Evolutionary conservation across 805 yeast species (phyloP), one percentile per base, ranked within the genome.

Genomic region (Candida sphagnicola): DNA sequence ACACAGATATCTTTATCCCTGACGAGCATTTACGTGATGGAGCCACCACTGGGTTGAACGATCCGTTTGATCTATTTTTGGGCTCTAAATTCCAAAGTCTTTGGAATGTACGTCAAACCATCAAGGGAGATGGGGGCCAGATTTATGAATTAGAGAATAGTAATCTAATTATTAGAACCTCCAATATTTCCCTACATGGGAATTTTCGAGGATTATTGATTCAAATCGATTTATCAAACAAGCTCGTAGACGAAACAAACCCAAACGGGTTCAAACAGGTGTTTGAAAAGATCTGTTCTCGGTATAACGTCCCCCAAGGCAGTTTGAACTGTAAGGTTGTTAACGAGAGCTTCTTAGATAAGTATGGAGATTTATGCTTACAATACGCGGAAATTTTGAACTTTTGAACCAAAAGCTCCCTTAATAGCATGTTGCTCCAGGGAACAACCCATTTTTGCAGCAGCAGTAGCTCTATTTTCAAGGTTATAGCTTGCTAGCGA

Each of bases 111-210:
- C 66, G 86, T 43, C 95, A 86, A 56, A 66, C 75, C 8, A 72
- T 85, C 35, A 75, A 77, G 49, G 93, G 91, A 1, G 90, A 84
- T 43, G 82, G 84, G 8, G 95, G 95, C 0, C 72, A 73, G 38
- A 74, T 77, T 4, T 85, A 81, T 51, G 74, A 75, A 43, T 51
- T 84, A 2, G 73, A 70, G 57, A 57, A 62, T 34, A 82, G 81
- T 12, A 68, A 63, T 28, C 67, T 80, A 48, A 61, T 65, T 6
- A 62, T 86, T 3, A 63, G 87, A 28, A 75, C 89, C 0, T 80
- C 85, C 31, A 86, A 85, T 52, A 77, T 85, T 28, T 78, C 80
- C 35, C 67, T 85, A 11, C 89, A 84, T 53, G 95, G 95, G 1
- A 70, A 69, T 14, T 85, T 83, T 65, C 75, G 81, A 43, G 89